phyloP scores from a whole-genome alignment of 345 rosid species.

The Eucalyptus dawsonii region DNA sequence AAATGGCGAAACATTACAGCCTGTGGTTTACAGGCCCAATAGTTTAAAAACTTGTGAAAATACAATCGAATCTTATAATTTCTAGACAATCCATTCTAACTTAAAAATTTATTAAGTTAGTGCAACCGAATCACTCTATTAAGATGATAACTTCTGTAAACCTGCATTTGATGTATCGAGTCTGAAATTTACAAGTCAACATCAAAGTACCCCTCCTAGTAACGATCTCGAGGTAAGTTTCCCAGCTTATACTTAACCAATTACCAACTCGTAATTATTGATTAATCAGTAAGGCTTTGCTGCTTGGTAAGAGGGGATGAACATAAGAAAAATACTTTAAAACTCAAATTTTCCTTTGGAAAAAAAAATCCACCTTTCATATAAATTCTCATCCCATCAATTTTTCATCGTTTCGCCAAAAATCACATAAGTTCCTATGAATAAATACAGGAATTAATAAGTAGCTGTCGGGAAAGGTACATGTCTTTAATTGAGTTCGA shows the following conservation, averaged over 20 bases:
- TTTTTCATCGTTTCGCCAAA: not conserved
- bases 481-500: not conserved
- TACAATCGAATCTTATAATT: not conserved
- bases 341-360: not conserved
- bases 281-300: not conserved
- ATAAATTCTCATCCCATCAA: not conserved
- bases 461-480: not conserved
- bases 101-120: not conserved
- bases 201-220: not conserved
- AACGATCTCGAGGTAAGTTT: not conserved
- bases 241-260: not conserved
- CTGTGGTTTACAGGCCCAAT: not conserved
- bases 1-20: not conserved
- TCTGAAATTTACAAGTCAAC: not conserved
- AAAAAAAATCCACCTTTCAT: not conserved
- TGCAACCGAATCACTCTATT: not conserved
- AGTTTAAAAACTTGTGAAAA: not conserved
- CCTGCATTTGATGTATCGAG: not conserved
- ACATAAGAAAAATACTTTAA: not conserved
- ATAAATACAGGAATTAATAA: not conserved
- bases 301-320: not conserved
- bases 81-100: accelerated
- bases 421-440: not conserved
- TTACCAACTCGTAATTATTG: not conserved
- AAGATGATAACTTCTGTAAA: not conserved